These are phyloP conservation scores for Fusarium sp. DNA, from an alignment of 2,329 filamentous ascomycete species.

Conservation along the genomic window DNA sequence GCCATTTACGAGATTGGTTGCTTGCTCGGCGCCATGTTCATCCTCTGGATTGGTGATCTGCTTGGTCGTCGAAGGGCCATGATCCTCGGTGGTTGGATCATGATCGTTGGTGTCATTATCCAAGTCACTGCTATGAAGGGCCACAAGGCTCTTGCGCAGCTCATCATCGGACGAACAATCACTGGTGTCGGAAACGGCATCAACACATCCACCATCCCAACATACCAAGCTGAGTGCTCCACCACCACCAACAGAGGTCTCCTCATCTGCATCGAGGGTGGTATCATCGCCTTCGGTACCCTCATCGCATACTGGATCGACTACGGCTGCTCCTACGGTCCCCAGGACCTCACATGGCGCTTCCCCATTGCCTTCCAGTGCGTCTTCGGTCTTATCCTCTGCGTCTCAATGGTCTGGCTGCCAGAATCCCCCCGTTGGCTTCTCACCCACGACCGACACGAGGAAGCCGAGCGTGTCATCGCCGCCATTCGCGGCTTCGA, in stretches of 20 bases:
- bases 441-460: slow-evolving; percentile 59
- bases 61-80: slow-evolving; percentile 64
- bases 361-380: slow-evolving; percentile 61
- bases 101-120: slow-evolving; percentile 69
- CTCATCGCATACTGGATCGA: slow-evolving; percentile 58
- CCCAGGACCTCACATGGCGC: slow-evolving; percentile 60
- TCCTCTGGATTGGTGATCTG: slow-evolving; percentile 63
- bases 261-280: slow-evolving; percentile 62
- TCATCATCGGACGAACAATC: slow-evolving; percentile 62
- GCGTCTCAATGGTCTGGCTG: slow-evolving; percentile 55
- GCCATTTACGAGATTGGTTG: slow-evolving; percentile 65
- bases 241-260: slow-evolving; percentile 63
- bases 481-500: slow-evolving; percentile 51
- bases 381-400: slow-evolving; percentile 56
- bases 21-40: slow-evolving; percentile 60
- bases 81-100: slow-evolving; percentile 64
- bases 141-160: slow-evolving; percentile 54
- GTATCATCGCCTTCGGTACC: slow-evolving; percentile 55
- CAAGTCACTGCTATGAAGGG: slow-evolving; percentile 60
- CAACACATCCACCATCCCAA: slow-evolving; percentile 63
- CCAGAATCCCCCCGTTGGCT: slow-evolving; percentile 60
- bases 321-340: slow-evolving; percentile 56
- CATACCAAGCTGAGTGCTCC: slow-evolving; percentile 66
- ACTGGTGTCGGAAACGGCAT: slow-evolving; percentile 64
- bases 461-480: slow-evolving; percentile 50